phyloP scores from a whole-genome alignment of 1,284 basidiomycete genomes.

The Fomitopsis schrenkii region DNA sequence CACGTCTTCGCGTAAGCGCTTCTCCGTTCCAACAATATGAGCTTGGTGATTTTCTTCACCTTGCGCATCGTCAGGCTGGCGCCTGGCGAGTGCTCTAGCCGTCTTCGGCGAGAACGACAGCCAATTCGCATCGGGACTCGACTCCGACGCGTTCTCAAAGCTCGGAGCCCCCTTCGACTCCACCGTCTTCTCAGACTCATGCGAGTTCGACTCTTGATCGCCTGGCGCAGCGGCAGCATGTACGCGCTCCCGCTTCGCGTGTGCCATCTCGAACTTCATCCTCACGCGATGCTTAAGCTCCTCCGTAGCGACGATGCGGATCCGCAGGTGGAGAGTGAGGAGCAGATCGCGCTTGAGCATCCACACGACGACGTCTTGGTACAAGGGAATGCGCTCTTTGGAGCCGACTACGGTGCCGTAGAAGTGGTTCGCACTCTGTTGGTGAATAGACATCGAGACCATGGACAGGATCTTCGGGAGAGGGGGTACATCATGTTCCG shows the following conservation, averaged over 20 bases:
- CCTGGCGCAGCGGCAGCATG: constrained; percentile 21
- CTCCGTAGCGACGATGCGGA: constrained; percentile 79
- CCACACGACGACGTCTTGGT: constrained; percentile 88
- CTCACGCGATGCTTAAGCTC: constrained; percentile 70
- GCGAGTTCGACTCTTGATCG: constrained; percentile 17
- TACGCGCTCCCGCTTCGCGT: constrained; percentile 31
- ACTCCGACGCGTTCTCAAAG: constrained; percentile 16
- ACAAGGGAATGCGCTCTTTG: constrained; percentile 66
- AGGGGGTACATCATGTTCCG: constrained; percentile 57
- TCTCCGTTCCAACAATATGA: constrained; percentile 12
- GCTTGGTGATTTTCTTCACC: constrained; percentile 13
- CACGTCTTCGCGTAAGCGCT: constrained; percentile 26
- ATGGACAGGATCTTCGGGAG: constrained; percentile 72
- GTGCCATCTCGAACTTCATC: constrained; percentile 38
- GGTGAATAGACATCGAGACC: constrained; percentile 65
- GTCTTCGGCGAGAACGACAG: constrained; percentile 48
- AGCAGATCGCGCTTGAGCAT: constrained; percentile 86
- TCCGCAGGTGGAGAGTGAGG: constrained; percentile 80
- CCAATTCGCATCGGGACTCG: constrained; percentile 26
- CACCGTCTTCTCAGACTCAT: background rate
- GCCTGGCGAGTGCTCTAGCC: constrained; percentile 39
- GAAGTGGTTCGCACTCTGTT: constrained; percentile 61
- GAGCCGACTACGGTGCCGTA: constrained; percentile 72
- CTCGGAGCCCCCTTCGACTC: constrained; percentile 19
- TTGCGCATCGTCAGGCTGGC: constrained; percentile 33